These are phyloP conservation scores for Chrysanthemum seticuspe DNA, from an alignment of 129 eudicot species.

Conservation along the genomic window DNA sequence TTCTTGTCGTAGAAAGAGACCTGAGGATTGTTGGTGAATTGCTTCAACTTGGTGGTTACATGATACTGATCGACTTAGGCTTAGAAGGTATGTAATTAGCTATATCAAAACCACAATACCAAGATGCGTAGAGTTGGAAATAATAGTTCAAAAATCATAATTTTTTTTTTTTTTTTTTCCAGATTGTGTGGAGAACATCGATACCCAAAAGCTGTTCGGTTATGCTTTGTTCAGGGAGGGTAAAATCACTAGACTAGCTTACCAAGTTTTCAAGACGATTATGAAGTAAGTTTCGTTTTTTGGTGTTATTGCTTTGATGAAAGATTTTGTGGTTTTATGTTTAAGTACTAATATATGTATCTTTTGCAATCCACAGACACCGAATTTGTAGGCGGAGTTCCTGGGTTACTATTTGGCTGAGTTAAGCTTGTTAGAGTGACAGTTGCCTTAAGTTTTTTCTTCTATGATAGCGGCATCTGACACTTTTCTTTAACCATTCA, in stretches of 20 bases:
- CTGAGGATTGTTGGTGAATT: conserved; percentile 56
- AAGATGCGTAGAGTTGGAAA: neutral
- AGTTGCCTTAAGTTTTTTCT: conserved; percentile 70
- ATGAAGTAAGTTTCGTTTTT: conserved; percentile 33
- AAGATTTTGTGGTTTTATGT: neutral
- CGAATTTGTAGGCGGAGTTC: conserved; percentile 40
- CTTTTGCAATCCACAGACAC: conserved; percentile 29
- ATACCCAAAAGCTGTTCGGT: conserved; percentile 65
- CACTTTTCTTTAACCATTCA: conserved; percentile 57
- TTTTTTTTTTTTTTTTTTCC: conserved; percentile 17
- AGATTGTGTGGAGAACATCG: conserved; percentile 62
- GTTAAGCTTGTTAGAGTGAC: conserved; percentile 62
- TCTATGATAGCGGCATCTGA: conserved; percentile 76
- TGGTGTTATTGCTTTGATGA: neutral
- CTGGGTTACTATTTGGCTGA: conserved; percentile 34
- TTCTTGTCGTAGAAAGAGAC: conserved; percentile 57
- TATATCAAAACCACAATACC: neutral
- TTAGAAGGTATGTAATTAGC: conserved; percentile 46
- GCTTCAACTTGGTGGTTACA: conserved; percentile 63
- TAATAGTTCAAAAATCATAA: neutral
- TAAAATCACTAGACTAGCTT: conserved; percentile 43
- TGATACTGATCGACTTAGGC: conserved; percentile 49
- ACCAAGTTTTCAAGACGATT: conserved; percentile 38
- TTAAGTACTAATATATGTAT: conserved; percentile 17
- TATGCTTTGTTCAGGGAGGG: conserved; percentile 68